Evolutionary conservation across 1,139 yeast genomes (phyloP), one percentile per base, ranked within the genome.

Genomic region (Pichia sp.): DNA sequence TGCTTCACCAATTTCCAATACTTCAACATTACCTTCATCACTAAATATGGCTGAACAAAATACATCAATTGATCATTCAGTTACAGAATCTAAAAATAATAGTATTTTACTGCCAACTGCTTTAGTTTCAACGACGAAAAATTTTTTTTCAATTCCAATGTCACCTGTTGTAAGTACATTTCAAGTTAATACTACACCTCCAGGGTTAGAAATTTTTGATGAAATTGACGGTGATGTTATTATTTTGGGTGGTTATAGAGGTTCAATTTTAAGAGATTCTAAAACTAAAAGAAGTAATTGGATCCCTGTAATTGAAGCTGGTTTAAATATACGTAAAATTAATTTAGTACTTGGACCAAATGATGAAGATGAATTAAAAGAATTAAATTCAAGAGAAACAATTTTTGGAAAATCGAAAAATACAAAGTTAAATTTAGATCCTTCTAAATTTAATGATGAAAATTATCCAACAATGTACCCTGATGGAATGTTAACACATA

Each of bases 171-270:
- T 25, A 11, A 49, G 52, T 41, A 36, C 39, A 8, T 29, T 46
- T 5, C 48, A 46, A 5, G 18, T 58, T 60, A 10, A 7, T 28
- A 18, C 11, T 7, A 34, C 30, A 11, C 64, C 67, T 4, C 57
- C 67, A 26, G 54, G 66, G 4, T 62, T 65, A 6, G 56, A 68
- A 0, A 64, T 73, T 3, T 75, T 67, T 67, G 71, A 72, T 42
- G 76, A 76, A 33, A 60, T 87, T 2, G 81, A 78, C 26, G 96
- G 96, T 3, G 88, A 88, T 58, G 74, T 89, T 1, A 79, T 89
- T 1, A 72, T 89, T 1, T 53, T 89, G 66, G 96, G 97, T 3
- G 97, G 97, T 0, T 89, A 86, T 64, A 72, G 97, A 58, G 97
- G 97, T 1, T 81, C 89, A 32, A 76, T 84, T n/a, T 66, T 89